Conservation (phyloP, 192 early-diverging fungal species). For the Entomortierella beljakovae region DNA sequence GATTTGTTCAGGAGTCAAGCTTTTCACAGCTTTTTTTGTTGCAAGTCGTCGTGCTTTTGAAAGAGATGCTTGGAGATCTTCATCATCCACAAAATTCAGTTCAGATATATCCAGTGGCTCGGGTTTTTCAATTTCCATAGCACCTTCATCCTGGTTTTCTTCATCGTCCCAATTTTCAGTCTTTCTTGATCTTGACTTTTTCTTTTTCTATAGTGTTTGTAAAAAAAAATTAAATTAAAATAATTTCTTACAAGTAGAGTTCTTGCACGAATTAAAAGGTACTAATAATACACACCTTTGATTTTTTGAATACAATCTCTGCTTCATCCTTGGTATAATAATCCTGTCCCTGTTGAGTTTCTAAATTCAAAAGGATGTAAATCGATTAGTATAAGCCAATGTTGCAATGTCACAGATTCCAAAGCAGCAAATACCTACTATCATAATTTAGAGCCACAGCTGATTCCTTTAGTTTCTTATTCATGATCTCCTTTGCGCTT, state of each 20-base stretch:
- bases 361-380: constrained; percentile 34
- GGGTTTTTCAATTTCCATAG: constrained; percentile 35
- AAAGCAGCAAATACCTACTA: constrained; percentile 55
- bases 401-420: too few relatives aligned
- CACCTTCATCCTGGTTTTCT: constrained; percentile 58
- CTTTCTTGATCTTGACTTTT: constrained; percentile 62
- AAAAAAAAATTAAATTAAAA: neutral
- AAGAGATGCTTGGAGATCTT: constrained; percentile 91
- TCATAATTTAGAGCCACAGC: constrained; percentile 66
- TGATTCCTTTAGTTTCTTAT: constrained; percentile 46
- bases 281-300: constrained; percentile 66
- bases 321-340: constrained; percentile 94
- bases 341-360: constrained; percentile 79
- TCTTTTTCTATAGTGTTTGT: constrained; percentile 58
- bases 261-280: neutral
- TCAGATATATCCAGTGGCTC: constrained; percentile 53
- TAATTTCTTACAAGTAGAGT: neutral
- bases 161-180: constrained; percentile 61
- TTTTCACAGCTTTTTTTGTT: constrained; percentile 61
- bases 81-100: constrained; percentile 94
- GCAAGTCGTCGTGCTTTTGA: constrained; percentile 76
- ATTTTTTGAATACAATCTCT: constrained; percentile 79
- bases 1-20: constrained; percentile 70
- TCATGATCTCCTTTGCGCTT: constrained; percentile 45
- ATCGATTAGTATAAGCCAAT: too few relatives aligned